Conservation (phyloP, 2,329 filamentous ascomycete species). For the Penicillium sp. region DNA sequence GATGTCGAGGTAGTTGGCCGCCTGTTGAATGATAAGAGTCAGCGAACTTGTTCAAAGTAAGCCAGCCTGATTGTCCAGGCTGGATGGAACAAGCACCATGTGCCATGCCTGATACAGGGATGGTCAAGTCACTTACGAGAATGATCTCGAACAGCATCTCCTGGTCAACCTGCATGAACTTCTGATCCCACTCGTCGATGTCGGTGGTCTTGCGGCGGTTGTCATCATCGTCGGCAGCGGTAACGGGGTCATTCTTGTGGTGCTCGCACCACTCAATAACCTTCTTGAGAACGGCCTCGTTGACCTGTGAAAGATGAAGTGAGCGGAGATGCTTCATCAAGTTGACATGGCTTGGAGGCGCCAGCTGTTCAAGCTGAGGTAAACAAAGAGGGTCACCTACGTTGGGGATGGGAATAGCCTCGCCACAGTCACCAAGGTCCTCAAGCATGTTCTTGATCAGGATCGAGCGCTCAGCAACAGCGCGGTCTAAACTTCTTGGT, state of each 20-base stretch:
- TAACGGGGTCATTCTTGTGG: constrained; percentile 83
- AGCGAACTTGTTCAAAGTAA: background rate
- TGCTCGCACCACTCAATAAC: constrained; percentile 98
- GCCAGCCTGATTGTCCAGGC: no score
- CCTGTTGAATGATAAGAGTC: constrained; percentile 45
- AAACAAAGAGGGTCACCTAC: constrained; percentile 20
- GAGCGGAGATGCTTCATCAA: background rate
- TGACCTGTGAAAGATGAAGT: constrained; percentile 53
- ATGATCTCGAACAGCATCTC: constrained; percentile 99
- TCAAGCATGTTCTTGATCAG: constrained; percentile 98
- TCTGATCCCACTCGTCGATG: constrained; percentile 99
- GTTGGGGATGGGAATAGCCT: constrained; percentile 65
- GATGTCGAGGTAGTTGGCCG: constrained; percentile 98
- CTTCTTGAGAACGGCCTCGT: constrained; percentile 88
- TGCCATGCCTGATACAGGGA: background rate
- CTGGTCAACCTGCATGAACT: constrained; percentile 99
- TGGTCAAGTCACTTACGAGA: constrained; percentile 55
- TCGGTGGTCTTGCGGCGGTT: constrained; percentile 97
- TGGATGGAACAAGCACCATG: background rate
- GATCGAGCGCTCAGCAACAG: constrained; percentile 83
- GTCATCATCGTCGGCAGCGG: constrained; percentile 78
- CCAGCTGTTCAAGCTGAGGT: background rate
- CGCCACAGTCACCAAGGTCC: constrained; percentile 66
- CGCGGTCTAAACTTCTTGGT: constrained; percentile 54
- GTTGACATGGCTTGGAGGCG: background rate